These are phyloP conservation scores for Podila horticola DNA, from an alignment of 192 early-diverging fungal genomes.

Conservation along the genomic window DNA sequence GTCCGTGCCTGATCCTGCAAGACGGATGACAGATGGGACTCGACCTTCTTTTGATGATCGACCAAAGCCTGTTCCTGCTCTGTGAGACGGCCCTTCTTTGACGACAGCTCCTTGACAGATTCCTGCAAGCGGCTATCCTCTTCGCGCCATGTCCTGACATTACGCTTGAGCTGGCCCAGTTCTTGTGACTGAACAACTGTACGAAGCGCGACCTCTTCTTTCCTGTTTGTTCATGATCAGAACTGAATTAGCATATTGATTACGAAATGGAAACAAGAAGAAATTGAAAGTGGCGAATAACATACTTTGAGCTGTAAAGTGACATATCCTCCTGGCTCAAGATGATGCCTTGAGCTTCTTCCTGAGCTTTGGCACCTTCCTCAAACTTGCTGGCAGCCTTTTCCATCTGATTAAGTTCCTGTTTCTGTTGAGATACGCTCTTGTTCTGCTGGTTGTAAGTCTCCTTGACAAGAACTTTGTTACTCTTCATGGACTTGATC, in stretches of 20 bases:
- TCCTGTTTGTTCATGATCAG: conserved; percentile 57
- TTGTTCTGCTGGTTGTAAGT: conserved; percentile 19
- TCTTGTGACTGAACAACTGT: conserved; percentile 78
- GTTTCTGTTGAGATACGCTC: conserved; percentile 57
- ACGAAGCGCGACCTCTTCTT: conserved; percentile 74
- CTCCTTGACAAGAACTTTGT: conserved; percentile 27
- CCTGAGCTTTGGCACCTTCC: conserved; percentile 47
- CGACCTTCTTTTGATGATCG: conserved; percentile 53
- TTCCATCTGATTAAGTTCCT: conserved; percentile 62
- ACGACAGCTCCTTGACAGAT: conserved; percentile 58
- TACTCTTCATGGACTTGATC: conserved; percentile 60
- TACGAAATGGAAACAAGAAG: too few species aligned
- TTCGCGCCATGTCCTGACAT: conserved; percentile 72
- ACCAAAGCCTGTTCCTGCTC: conserved; percentile 56
- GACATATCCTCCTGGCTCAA: conserved; percentile 54
- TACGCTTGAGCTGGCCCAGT: conserved; percentile 73
- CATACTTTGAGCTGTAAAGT: conserved; percentile 64
- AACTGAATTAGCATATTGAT: too few species aligned
- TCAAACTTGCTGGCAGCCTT: conserved; percentile 65
- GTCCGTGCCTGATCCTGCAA: conserved; percentile 43
- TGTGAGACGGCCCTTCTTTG: conserved; percentile 55
- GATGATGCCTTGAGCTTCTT: conserved; percentile 35
- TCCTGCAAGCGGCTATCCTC: conserved; percentile 68
- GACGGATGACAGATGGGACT: conserved; percentile 30
- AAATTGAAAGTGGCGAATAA: not conserved